phyloP scores from a whole-genome alignment of 2,329 filamentous ascomycete species.

The Aspergillus pseudotamarii region DNA sequence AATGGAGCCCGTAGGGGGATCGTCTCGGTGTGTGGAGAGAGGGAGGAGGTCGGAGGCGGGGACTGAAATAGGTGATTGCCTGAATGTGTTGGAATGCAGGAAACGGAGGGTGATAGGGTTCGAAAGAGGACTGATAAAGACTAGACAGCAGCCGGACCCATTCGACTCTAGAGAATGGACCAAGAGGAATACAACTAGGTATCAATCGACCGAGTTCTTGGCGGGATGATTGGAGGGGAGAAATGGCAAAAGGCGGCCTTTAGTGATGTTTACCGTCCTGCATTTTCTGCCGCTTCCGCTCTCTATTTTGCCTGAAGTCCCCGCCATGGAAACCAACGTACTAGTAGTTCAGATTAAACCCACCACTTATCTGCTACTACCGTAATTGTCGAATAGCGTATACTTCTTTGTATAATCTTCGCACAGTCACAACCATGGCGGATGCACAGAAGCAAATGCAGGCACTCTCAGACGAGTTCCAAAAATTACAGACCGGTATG shows the following conservation, averaged over 20 bases:
- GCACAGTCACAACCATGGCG: conserved; percentile 56
- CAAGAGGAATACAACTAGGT: not conserved
- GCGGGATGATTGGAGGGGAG: conserved; percentile 6
- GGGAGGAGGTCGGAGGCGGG: conserved; percentile 10
- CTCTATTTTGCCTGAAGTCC: conserved; percentile 28
- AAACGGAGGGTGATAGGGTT: not conserved
- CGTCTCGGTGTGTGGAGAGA: not conserved
- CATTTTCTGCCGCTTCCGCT: conserved; percentile 17
- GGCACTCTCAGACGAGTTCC: conserved; percentile 81
- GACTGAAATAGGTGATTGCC: not conserved
- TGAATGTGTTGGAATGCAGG: not conserved
- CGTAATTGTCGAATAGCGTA: conserved; percentile 7
- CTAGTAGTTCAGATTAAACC: not conserved
- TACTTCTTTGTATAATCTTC: too few species aligned
- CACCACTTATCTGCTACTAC: conserved; percentile 25
- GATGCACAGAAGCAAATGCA: conserved; percentile 78
- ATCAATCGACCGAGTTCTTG: not conserved
- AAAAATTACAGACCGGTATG: conserved; percentile 80
- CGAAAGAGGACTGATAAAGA: not conserved
- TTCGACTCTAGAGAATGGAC: conserved; percentile 6
- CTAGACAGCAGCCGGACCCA: not conserved
- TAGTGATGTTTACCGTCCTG: conserved; percentile 22
- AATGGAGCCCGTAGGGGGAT: not conserved
- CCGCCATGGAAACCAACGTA: conserved; percentile 14
- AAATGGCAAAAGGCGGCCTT: conserved; percentile 16